Evolutionary conservation across 805 yeast genomes (phyloP), one percentile per base, ranked within the genome.

Genomic region (Saccharomyces eubayanus): DNA sequence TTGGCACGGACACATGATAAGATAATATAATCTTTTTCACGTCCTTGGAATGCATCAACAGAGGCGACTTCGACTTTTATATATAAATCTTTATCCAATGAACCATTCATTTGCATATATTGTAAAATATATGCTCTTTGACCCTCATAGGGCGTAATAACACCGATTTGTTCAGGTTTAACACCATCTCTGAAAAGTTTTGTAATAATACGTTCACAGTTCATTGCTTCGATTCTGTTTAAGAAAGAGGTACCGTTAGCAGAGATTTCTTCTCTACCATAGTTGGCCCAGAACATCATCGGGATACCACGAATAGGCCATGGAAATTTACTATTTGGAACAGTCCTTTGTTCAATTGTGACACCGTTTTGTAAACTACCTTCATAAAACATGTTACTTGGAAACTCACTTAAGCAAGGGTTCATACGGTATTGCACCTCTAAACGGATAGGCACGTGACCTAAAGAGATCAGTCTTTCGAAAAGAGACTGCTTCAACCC

Each of bases 31-130:
- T 94, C 97, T 69, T 92, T 94, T 67, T 94, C 99, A 70, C 94
- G 97, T 60, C 96, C 97, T 73, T 90, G 99, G 69, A 91, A 94
- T 0, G 98, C 99, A 77, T 94, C 99, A 53, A 94, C 92, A n/a
- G 95, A 87, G 6, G 94, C 89, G 29, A 91, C 90, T 71, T 91
- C 97, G 48, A 91, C 86, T 51, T 80, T 83, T 50, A 76, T 68
- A 66, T 89, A 89, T 31, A 80, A 69, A 1, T 83, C 84, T 58
- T 81, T 80, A 52, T 83, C 85, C 65, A 85, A 65, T 0, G 88
- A 71, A 30, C 91, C 87, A 61, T 83, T 84, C 74, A 82, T 69
- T 61, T 80, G 79, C 89, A 91, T 82, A 68, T 87, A 87, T 63
- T 85, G 90, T 9, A 82, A 78, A 51, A 91, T 73, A 65, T 85